Conservation (phyloP, 495 filamentous ascomycete genomes). For the Margaritispora aquatica region DNA sequence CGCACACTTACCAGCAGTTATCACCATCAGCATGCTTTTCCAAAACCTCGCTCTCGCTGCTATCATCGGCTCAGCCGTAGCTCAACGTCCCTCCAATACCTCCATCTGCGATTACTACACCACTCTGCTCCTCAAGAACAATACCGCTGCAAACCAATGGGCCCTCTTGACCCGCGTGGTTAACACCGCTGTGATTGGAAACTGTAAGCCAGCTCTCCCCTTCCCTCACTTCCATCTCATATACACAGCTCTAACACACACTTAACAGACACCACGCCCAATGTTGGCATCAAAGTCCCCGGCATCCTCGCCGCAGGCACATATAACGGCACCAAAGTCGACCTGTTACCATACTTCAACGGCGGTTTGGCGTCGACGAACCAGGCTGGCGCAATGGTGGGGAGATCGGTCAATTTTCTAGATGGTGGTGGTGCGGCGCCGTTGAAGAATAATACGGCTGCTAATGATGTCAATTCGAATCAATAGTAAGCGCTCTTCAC, state of each 20-base stretch:
- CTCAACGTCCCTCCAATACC: constrained; percentile 36
- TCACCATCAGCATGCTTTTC: constrained; percentile 27
- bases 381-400: constrained; percentile 22
- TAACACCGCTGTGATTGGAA: constrained; percentile 50
- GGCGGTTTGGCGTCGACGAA: constrained; percentile 43
- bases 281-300: constrained; percentile 37
- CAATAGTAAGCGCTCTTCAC: constrained; percentile 40
- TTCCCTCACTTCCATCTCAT: not conserved
- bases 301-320: constrained; percentile 41
- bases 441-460: constrained; percentile 41
- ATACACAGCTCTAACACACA: not conserved
- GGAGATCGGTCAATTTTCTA: constrained; percentile 45
- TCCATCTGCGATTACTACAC: constrained; percentile 53
- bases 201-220: constrained; percentile 26
- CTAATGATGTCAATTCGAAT: constrained; percentile 34
- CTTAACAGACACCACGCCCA: constrained; percentile 36
- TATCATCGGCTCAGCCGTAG: constrained; percentile 23
- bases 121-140: constrained; percentile 41
- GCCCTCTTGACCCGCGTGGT: constrained; percentile 46
- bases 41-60: constrained; percentile 21
- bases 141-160: constrained; percentile 46
- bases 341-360: constrained; percentile 47
- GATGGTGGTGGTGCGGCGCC: constrained; percentile 47
- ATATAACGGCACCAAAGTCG: constrained; percentile 41
- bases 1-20: no score